These are phyloP conservation scores for Microdochium bolleyi DNA, from an alignment of 2,329 filamentous ascomycete species.

Conservation along the genomic window DNA sequence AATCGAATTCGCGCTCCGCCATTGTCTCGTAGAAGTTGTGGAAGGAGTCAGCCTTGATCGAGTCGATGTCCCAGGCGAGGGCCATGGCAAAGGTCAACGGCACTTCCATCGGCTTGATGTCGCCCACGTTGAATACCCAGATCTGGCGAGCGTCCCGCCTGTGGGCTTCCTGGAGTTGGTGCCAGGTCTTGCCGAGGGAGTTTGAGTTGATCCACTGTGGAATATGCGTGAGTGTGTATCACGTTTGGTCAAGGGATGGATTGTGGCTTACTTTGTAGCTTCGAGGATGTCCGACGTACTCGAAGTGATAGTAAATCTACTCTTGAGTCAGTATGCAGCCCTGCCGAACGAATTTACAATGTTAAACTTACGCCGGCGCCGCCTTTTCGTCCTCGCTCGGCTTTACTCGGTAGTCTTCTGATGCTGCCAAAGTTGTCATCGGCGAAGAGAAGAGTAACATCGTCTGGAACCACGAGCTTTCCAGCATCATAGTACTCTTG, in stretches of 20 bases:
- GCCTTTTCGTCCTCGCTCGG: slow-evolving; percentile 50
- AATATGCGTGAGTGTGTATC: background rate
- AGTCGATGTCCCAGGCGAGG: slow-evolving; percentile 46
- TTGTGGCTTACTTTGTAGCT: slow-evolving; percentile 28
- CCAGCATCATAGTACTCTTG: slow-evolving; percentile 48
- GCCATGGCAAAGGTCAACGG: slow-evolving; percentile 47
- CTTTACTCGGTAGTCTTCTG: slow-evolving; percentile 48
- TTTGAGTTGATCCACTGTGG: slow-evolving; percentile 54
- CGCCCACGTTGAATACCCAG: slow-evolving; percentile 57
- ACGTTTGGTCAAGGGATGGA: background rate
- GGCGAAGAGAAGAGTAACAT: slow-evolving; percentile 60
- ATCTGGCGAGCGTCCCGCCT: slow-evolving; percentile 37
- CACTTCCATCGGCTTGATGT: slow-evolving; percentile 50
- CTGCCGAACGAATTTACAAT: background rate
- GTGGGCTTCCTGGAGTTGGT: slow-evolving; percentile 50
- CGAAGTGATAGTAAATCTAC: slow-evolving; percentile 47
- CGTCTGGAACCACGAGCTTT: slow-evolving; percentile 39
- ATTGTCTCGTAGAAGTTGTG: slow-evolving; percentile 35
- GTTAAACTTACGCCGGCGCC: slow-evolving; percentile 46
- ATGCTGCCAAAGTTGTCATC: slow-evolving; percentile 66
- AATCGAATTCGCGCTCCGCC: slow-evolving; percentile 42
- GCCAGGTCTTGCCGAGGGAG: slow-evolving; percentile 33
- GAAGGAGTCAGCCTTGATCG: slow-evolving; percentile 27
- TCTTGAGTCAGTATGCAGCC: background rate
- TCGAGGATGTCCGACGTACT: slow-evolving; percentile 40